A percentile compares a stretch with the other conserved stretches of the same genome.
Evolutionary conservation across 2,329 filamentous ascomycete species (phyloP).

Genomic region (Anthostomella pinea): DNA sequence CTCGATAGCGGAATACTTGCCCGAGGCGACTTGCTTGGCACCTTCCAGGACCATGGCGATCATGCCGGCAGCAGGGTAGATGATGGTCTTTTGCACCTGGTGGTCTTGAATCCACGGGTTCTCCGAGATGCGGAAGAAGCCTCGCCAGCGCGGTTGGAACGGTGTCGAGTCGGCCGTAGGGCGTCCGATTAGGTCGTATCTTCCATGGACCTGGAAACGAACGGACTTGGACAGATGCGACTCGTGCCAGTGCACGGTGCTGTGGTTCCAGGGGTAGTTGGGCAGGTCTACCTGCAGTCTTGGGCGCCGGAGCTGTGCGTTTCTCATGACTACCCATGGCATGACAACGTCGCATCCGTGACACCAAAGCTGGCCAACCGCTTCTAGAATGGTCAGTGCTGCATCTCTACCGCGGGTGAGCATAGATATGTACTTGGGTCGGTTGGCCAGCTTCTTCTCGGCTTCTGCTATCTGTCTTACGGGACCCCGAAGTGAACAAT

Average conservation of each 20-base stretch:
- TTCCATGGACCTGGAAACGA: slow-evolving; percentile 42
- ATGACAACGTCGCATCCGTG: slow-evolving; percentile 10
- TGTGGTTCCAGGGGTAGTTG: slow-evolving; percentile 54
- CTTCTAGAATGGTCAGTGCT: slow-evolving; percentile 13
- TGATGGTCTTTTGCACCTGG: slow-evolving; percentile 46
- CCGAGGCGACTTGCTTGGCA: slow-evolving; percentile 20
- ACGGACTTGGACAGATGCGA: slow-evolving; percentile 43
- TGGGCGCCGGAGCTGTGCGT: slow-evolving; percentile 9
- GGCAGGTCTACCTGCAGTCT: slow-evolving; percentile 44
- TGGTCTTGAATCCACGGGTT: slow-evolving; percentile 53
- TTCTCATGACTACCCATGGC: slow-evolving; percentile 20
- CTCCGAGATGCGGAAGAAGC: slow-evolving; percentile 46
- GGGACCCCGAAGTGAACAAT: slow-evolving; percentile 22
- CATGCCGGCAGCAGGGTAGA: slow-evolving; percentile 52
- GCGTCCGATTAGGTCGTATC: slow-evolving; percentile 51
- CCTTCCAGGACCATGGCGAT: slow-evolving; percentile 48
- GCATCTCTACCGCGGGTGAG: slow-evolving; percentile 5
- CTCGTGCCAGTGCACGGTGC: slow-evolving; percentile 52
- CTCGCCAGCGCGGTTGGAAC: slow-evolving; percentile 47
- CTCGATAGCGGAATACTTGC: slow-evolving; percentile 1
- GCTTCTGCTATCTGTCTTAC: slow-evolving; percentile 24
- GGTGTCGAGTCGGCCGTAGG: slow-evolving; percentile 42
- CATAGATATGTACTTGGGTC: slow-evolving; percentile 2
- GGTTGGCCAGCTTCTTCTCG: slow-evolving; percentile 1
- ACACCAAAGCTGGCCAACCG: slow-evolving; percentile 6